Evolutionary conservation across 1,284 basidiomycete species (phyloP).

Genomic region (Rhodotorula sp.): DNA sequence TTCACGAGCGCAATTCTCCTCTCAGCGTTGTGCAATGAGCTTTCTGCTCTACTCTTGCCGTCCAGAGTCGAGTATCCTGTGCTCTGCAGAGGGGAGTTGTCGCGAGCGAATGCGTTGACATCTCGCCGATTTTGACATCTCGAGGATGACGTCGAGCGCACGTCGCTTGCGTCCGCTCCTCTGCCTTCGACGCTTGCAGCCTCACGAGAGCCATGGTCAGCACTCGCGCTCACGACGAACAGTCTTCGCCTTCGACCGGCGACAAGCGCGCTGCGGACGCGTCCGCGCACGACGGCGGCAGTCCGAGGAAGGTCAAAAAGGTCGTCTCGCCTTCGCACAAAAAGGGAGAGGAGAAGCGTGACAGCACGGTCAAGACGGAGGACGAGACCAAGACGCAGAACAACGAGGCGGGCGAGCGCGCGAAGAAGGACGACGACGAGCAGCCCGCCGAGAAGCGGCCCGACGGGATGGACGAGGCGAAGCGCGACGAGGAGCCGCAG

Average conservation of each 20-base stretch:
- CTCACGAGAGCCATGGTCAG: constrained; percentile 2
- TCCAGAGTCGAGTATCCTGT: too few relatives aligned
- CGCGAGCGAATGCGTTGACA: too few relatives aligned
- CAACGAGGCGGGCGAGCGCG: neutral
- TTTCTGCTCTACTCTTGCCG: too few relatives aligned
- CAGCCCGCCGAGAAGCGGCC: constrained; percentile 1
- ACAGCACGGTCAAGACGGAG: neutral
- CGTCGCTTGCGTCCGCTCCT: neutral
- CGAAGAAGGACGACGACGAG: constrained; percentile 13
- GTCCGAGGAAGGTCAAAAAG: neutral
- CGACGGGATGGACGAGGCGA: constrained; percentile 7
- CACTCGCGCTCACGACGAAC: constrained; percentile 14
- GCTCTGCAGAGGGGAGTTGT: too few relatives aligned
- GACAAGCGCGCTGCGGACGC: constrained; percentile 18
- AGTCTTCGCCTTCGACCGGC: neutral
- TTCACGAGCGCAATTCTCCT: too few relatives aligned
- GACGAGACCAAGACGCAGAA: neutral
- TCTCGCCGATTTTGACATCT: too few relatives aligned
- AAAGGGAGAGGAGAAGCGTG: neutral
- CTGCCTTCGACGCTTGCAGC: neutral
- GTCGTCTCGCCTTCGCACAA: neutral
- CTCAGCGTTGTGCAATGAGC: too few relatives aligned
- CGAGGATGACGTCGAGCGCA: neutral
- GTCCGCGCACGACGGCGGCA: too few relatives aligned
- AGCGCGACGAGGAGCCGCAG: constrained; percentile 2